Evolutionary conservation across 805 yeast species (phyloP).

Genomic region (Candida saitoana): DNA sequence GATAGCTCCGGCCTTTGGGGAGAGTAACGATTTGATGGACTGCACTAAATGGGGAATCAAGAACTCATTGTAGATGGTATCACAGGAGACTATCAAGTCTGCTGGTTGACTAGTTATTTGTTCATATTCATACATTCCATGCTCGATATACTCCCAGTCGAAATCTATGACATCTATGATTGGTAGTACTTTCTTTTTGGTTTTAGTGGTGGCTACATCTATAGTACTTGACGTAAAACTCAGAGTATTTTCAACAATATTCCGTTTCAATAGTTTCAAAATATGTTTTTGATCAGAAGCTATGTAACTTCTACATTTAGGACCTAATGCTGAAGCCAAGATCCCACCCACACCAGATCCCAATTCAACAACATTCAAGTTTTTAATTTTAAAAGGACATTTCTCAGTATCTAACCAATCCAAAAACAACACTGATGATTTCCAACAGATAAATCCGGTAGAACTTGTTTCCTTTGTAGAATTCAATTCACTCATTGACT

Average conservation of each 20-base stretch:
- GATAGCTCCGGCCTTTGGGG: constrained; percentile 34
- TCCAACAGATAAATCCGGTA: constrained; percentile 68
- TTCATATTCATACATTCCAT: constrained; percentile 24
- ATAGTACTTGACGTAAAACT: no score
- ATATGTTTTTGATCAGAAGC: constrained; percentile 59
- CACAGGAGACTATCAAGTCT: constrained; percentile 57
- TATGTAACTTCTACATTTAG: constrained; percentile 31
- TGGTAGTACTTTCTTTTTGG: constrained; percentile 6
- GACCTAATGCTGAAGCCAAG: constrained; percentile 38
- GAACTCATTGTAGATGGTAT: constrained; percentile 62
- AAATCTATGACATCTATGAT: constrained; percentile 45
- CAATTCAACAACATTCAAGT: constrained; percentile 43
- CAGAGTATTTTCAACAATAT: constrained; percentile 42
- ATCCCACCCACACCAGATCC: constrained; percentile 63
- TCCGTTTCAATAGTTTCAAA: constrained; percentile 45
- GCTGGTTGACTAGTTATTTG: constrained; percentile 19
- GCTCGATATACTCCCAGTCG: constrained; percentile 57
- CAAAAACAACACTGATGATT: constrained; percentile 42
- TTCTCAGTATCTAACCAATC: constrained; percentile 47
- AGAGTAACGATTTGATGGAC: constrained; percentile 37
- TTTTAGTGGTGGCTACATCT: constrained; percentile 5
- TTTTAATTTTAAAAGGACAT: constrained; percentile 24
- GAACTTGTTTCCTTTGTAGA: constrained; percentile 37
- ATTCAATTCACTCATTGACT: constrained; percentile 30
- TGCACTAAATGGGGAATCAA: constrained; percentile 47